A percentile compares a stretch with the other conserved stretches of the same genome.
These are phyloP conservation scores for Peziza echinospora DNA, from an alignment of 495 filamentous ascomycete species.

Conservation along the genomic window DNA sequence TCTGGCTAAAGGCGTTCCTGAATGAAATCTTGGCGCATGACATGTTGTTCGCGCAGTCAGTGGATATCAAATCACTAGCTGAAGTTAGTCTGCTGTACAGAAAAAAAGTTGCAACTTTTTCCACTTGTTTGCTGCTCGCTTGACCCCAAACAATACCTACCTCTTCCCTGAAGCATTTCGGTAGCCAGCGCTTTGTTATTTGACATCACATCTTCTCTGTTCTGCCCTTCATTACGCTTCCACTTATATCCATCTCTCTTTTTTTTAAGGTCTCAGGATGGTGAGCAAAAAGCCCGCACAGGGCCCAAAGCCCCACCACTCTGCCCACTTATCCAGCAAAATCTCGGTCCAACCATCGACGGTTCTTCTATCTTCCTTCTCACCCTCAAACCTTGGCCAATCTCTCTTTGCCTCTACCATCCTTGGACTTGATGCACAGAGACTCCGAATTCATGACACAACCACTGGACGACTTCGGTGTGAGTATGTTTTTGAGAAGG, in stretches of 20 bases:
- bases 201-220: too few relatives aligned
- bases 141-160: too few relatives aligned
- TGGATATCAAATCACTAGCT: too few relatives aligned
- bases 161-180: too few relatives aligned
- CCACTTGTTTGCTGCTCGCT: not conserved
- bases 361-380: constrained; percentile 27
- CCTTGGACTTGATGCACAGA: constrained; percentile 36
- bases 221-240: too few relatives aligned
- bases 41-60: too few relatives aligned
- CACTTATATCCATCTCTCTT: not conserved
- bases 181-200: too few relatives aligned
- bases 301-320: constrained; percentile 9
- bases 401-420: constrained; percentile 39
- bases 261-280: constrained; percentile 21
- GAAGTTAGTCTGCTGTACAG: too few relatives aligned
- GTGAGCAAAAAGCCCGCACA: constrained; percentile 29
- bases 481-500: constrained; percentile 31
- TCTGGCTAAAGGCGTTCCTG: too few relatives aligned
- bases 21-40: too few relatives aligned
- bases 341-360: not conserved
- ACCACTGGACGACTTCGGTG: constrained; percentile 34
- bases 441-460: constrained; percentile 38
- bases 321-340: not conserved
- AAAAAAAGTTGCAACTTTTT: not conserved
- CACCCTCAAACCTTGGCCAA: constrained; percentile 33